Evolutionary conservation across 129 eudicot species (phyloP), one percentile per base, ranked within the genome.

Genomic region (Helianthus tuberosus): DNA sequence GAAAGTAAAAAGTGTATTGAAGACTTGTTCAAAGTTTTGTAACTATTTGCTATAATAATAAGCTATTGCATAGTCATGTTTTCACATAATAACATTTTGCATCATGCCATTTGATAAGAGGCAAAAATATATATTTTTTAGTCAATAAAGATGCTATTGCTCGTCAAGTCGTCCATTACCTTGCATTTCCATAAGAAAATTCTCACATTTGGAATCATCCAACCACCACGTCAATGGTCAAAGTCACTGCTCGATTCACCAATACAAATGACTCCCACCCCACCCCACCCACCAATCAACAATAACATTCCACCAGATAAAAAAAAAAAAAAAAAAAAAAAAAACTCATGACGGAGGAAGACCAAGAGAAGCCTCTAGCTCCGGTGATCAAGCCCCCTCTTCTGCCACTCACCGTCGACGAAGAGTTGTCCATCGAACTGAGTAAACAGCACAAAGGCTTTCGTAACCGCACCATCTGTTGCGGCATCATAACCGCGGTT

Each of bases 401-500:
- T n/a, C n/a, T 14, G 50, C 16, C 76, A 16, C 9, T 68, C 60
- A 50, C 64, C 60, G 75, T 53, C 4, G 74, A 76, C 43, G 81
- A 71, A 59, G 74, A 69, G 35, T 14, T 57, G 3, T 75, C 86
- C 15, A 43, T 57, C 1, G 87, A 79, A 6, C 50, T 73, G 43
- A 38, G 36, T 6, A 50, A 70, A 3, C 64, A 64, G 11, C 77
- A 27, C 10, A 61, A 41, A 50, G 75, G 82, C 44, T 71, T 72
- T 82, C 72, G 55, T 0, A 76, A 66, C 36, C 83, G 73, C 71
- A 44, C 86, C 55, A 8, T 72, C 13, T 73, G 78, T 38, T 84
- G 89, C 67, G 96, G 96, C 57, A 65, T 85, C 84, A 13, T 69
- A 25, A 27, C 86, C 20, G 96, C 96, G 0, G 32, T 79, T 2